A percentile compares a stretch with the other conserved stretches of the same genome.
These are phyloP conservation scores for Fagus sylvatica DNA, from an alignment of 306 rosid genomes.

Conservation along the genomic window DNA sequence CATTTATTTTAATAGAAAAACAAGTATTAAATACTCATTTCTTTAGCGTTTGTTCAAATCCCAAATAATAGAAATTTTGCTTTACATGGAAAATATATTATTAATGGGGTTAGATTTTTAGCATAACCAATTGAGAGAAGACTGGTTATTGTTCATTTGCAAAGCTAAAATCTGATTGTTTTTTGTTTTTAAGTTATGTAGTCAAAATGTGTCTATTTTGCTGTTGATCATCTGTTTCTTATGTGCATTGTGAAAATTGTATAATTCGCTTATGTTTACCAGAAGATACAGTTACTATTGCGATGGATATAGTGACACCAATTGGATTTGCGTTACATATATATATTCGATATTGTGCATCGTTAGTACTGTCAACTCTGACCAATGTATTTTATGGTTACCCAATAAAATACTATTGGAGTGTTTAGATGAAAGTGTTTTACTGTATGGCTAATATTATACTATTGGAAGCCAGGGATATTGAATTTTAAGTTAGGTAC, in stretches of 20 bases:
- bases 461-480: neutral
- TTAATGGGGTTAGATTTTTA: neutral
- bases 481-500: slow-evolving; percentile 1
- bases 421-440: too few species aligned
- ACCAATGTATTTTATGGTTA: neutral
- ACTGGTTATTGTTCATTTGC: neutral
- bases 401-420: too few species aligned
- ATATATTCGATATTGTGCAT: neutral
- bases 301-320: neutral
- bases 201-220: neutral
- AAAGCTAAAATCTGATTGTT: neutral
- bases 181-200: neutral
- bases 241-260: neutral
- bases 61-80: neutral
- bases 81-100: neutral
- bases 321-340: neutral
- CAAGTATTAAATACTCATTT: neutral
- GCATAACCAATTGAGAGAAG: neutral
- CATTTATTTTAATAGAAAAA: too few species aligned
- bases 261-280: neutral
- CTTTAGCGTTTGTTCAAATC: neutral
- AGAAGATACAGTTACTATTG: neutral
- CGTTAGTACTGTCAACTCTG: neutral
- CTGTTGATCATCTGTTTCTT: neutral
- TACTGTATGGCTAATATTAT: neutral